Percentiles rank a stretch among this genome's conserved stretches.
These are phyloP conservation scores for Wallacemonas sp. DNA, from an alignment of 208 protist genomes.

Conservation along the genomic window DNA sequence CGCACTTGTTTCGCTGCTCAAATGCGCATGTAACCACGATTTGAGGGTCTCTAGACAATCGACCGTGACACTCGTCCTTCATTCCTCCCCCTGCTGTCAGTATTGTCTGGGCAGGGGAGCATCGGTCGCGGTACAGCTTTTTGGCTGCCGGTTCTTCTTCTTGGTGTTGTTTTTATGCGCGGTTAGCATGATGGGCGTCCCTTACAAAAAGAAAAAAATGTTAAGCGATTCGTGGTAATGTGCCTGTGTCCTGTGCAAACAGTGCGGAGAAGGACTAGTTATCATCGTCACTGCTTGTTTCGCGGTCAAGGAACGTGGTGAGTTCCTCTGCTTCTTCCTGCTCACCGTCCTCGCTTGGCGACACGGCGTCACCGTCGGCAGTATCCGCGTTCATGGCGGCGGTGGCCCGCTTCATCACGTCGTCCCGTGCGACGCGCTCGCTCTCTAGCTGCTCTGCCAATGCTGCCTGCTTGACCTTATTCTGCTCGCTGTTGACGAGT, in stretches of 20 bases:
- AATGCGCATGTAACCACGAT: no score
- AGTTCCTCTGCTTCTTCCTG: neutral
- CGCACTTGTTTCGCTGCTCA: no score
- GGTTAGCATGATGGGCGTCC: no score
- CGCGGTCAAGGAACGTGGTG: neutral
- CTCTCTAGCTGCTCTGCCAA: slow-evolving; percentile 30
- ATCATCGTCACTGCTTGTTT: slow-evolving; percentile 3
- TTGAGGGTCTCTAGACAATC: no score
- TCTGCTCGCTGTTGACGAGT: slow-evolving; percentile 62
- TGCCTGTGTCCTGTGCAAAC: no score
- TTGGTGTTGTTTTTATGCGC: neutral
- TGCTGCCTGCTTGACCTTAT: slow-evolving; percentile 48
- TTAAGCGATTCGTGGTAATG: no score
- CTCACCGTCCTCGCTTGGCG: neutral
- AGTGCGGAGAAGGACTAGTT: no score
- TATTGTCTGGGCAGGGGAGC: no score
- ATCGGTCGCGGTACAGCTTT: no score
- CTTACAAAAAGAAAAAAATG: no score
- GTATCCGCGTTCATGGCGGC: neutral
- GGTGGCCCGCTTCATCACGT: slow-evolving; percentile 5
- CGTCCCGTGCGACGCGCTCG: slow-evolving; percentile 10
- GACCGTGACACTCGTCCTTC: no score
- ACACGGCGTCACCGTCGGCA: neutral
- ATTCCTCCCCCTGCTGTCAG: no score
- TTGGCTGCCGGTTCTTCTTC: neutral